Base-by-base conservation (phyloP, 352 stramenopile genomes). In the Phytophthora meadii region DNA sequence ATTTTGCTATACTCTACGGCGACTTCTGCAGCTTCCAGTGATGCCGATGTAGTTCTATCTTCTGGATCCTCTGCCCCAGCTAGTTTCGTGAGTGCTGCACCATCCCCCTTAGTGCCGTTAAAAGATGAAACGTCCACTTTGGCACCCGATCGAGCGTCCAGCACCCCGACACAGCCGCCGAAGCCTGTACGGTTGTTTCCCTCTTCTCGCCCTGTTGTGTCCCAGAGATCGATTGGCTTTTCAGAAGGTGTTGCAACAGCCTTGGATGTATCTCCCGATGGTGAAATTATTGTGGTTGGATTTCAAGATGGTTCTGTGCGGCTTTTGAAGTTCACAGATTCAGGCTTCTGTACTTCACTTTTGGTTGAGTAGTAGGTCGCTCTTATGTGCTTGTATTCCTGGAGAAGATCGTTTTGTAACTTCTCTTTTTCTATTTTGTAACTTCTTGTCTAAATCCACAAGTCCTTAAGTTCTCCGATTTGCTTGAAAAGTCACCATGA, bases 281-380 rank as follows among this genome's bases (percentile, higher is more conserved):
- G 87, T 4, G 84, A 95, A 50, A 92, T 89, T 52, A 76, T 95
- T 45, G 77, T 95, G n/a, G 85, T 89, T 11, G 87, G 82, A 11
- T 94, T 93, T 60, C 89, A 75, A 2, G 85, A 95, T 44, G 87
- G 85, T 4, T 92, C 85, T 0, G 80, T 95, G 28, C 72, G 85
- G 2, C 67, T 95, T 15, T 95, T 19, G 19, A 19, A 19, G 19
- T 19, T 19, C 19, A 19, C 19, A 19, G 19, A 19, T 19, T 19
- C 19, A 19, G 19, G 19, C 19, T 19, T 19, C 0, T 19, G 19
- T 19, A 19, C 19, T 19, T 19, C 19, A 19, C 19, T 19, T 19
- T 19, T 19, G 19, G 19, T 19, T 19, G 19, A 19, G 19, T 19
- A 19, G 19, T 19, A 19, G 19, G 19, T 19, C 19, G 19, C 19